Percentiles rank a stretch among this genome's conserved stretches.
Conservation (phyloP, 75 land plant genomes). For the Ceratopteris richardii region DNA sequence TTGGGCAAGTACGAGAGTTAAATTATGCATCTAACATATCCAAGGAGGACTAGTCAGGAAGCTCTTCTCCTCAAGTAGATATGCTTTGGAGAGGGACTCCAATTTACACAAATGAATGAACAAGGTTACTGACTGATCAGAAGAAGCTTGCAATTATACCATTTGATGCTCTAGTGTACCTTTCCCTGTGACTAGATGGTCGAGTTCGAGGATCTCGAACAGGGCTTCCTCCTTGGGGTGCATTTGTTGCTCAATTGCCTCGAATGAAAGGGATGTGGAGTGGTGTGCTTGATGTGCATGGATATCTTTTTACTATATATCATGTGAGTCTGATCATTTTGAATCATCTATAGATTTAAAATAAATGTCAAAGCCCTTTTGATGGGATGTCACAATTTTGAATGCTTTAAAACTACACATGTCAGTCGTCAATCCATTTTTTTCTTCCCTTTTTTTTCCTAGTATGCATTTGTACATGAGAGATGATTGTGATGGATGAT, state of each 20-base stretch:
- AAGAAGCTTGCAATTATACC: constrained; percentile 77
- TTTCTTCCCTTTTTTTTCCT: too few species aligned
- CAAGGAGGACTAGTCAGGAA: constrained; percentile 37
- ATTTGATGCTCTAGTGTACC: constrained; percentile 77
- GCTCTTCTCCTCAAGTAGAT: constrained; percentile 27
- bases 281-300: constrained; percentile 89
- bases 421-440: too few species aligned
- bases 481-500: too few species aligned
- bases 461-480: too few species aligned
- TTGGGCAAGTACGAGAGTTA: constrained; percentile 36
- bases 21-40: constrained; percentile 10
- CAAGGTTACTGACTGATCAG: constrained; percentile 91
- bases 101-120: constrained; percentile 64
- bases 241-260: constrained; percentile 83
- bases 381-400: too few species aligned
- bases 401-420: too few species aligned
- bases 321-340: too few species aligned
- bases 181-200: constrained; percentile 90
- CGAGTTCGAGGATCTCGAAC: constrained; percentile 95
- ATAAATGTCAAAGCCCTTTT: too few species aligned
- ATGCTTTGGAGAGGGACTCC: constrained; percentile 78
- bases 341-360: too few species aligned
- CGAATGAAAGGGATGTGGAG: constrained; percentile 81
- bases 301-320: too few species aligned
- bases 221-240: constrained; percentile 94